phyloP scores from a whole-genome alignment of 495 filamentous ascomycete genomes.

The Letharia lupina region DNA sequence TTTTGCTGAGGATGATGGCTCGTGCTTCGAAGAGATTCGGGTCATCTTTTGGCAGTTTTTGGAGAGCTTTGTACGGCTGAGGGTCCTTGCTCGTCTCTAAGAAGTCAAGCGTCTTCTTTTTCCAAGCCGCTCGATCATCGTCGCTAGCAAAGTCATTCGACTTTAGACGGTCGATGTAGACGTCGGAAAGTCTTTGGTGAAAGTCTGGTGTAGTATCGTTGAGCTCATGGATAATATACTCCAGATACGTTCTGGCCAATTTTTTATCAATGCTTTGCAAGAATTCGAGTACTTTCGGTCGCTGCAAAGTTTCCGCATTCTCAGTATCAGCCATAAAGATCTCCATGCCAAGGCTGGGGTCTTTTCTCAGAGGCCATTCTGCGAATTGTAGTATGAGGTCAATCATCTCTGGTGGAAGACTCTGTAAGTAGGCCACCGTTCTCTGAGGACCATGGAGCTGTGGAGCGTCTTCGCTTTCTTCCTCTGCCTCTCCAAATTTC shows the following conservation, averaged over 20 bases:
- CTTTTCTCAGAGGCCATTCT: slow-evolving; percentile 69
- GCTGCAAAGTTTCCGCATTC: slow-evolving; percentile 82
- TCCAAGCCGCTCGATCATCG: slow-evolving; percentile 47
- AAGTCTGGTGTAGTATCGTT: slow-evolving; percentile 77
- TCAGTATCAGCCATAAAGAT: slow-evolving; percentile 90
- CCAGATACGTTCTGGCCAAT: slow-evolving; percentile 75
- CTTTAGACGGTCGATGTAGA: slow-evolving; percentile 63
- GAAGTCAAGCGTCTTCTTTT: slow-evolving; percentile 61
- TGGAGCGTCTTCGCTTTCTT: slow-evolving; percentile 53
- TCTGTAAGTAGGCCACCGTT: slow-evolving; percentile 85
- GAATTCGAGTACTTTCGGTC: slow-evolving; percentile 65
- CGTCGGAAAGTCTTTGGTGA: slow-evolving; percentile 70
- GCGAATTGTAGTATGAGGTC: slow-evolving; percentile 88
- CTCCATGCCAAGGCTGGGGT: slow-evolving; percentile 82
- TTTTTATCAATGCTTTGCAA: slow-evolving; percentile 56
- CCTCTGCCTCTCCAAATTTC: slow-evolving; percentile 69
- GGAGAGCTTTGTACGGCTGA: slow-evolving; percentile 64
- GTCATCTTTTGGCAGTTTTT: slow-evolving; percentile 70
- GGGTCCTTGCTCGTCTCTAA: slow-evolving; percentile 71
- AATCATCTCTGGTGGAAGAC: slow-evolving; percentile 75
- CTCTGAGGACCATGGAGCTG: slow-evolving; percentile 72
- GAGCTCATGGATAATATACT: slow-evolving; percentile 83
- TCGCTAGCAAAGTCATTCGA: slow-evolving; percentile 36
- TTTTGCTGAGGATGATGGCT: slow-evolving; percentile 86
- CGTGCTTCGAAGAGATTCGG: slow-evolving; percentile 81